Evolutionary conservation across 2,329 filamentous ascomycete species (phyloP), one percentile per base, ranked within the genome.

Genomic region (Fusarium sterilihyphosum): DNA sequence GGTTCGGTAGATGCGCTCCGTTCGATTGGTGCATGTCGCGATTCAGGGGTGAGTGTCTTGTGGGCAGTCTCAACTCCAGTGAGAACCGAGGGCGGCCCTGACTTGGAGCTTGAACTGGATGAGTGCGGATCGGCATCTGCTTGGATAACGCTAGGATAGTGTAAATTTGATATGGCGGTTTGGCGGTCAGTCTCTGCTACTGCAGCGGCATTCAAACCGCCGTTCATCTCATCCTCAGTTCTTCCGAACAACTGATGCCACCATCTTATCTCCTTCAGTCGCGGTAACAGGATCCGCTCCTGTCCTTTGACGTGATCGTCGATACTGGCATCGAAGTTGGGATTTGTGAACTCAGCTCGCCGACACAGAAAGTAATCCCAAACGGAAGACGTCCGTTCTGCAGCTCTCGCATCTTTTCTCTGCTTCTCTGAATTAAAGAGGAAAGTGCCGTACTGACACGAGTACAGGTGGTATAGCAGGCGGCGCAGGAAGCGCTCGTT

Each of bases 401-500:
- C 85, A 2, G 93, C 91, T 35, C 86, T 88, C 29, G 90, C 88
- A 49, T 96, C 93, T 22, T 90, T 85, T 8, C 96, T 92, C 78
- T 98, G 93, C 79, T 95, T 96, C 82, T 99, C 96, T 64, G 91
- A 97, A 84, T 99, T 98, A 83, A 94, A 98, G 10, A 99, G 87
- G 81, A 99, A 99, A 0, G 96, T 98, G 52, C 96, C 96, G 73
- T 98, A 99, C 81, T 99, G 96, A 75, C 95, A 98, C 2, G 96
- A 96, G 80, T 98, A 96, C 4, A 97, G 88, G 81, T 99, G 96
- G 80, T 98, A 99, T 4, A 98, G 87, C 7, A 99, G 86, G 26
- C 96, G 91, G 33, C 94, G 90, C 12, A 99, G 85, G 82, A 99
- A 98, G 9, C 96, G 91, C 81, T 98, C 96, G 76, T 97, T 98